Evolutionary conservation across 345 rosid species (phyloP).

Genomic region (Euclidium syriacum): DNA sequence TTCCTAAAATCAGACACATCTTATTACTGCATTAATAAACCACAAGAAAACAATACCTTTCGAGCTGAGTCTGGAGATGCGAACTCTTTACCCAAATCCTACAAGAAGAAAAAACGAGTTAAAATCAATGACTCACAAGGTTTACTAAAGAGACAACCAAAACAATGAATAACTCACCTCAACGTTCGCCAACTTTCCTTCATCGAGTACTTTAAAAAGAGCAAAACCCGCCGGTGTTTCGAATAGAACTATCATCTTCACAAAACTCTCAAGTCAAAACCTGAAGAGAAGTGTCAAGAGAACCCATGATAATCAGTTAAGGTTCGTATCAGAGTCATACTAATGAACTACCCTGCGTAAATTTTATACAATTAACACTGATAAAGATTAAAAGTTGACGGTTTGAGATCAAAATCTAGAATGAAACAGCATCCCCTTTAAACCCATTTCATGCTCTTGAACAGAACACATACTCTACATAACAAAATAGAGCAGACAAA

Average conservation of each 20-base stretch:
- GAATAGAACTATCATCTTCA: constrained; percentile 20
- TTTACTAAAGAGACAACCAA: neutral
- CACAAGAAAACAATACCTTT: constrained; percentile 35
- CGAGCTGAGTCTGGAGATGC: constrained; percentile 47
- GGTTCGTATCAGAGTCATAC: neutral
- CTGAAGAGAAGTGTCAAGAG: neutral
- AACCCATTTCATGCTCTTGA: neutral
- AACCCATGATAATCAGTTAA: neutral
- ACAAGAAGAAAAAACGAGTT: too few relatives aligned
- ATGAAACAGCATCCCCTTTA: neutral
- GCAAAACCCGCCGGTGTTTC: constrained; percentile 45
- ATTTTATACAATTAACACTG: neutral
- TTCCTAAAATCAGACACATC: neutral
- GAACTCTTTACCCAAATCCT: constrained; percentile 68
- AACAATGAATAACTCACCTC: constrained; percentile 40
- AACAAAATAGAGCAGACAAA: neutral
- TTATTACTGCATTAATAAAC: neutral
- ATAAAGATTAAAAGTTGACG: neutral
- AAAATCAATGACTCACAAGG: neutral
- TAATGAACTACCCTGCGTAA: neutral
- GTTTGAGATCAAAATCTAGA: neutral
- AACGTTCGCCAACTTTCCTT: constrained; percentile 60
- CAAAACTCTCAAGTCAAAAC: neutral
- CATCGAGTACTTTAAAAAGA: constrained; percentile 64
- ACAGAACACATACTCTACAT: neutral